Percentiles rank a stretch among this genome's conserved stretches.
phyloP scores from a whole-genome alignment of 139 green algal species.

The Nannochloris sp. region DNA sequence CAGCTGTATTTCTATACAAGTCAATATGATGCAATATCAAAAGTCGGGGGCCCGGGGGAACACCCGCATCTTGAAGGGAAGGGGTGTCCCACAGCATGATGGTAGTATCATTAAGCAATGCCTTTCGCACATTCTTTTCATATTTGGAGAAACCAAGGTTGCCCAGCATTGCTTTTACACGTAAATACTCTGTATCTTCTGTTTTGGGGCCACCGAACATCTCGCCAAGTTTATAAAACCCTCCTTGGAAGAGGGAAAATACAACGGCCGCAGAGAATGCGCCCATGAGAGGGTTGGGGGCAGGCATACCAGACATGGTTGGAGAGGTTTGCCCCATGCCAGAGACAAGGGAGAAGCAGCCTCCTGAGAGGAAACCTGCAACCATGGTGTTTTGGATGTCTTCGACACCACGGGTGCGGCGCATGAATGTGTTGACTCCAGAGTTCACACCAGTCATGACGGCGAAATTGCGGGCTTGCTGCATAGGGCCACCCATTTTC shows the following conservation, averaged over 20 bases:
- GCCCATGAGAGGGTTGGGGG: constrained; percentile 26
- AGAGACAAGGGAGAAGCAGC: constrained; percentile 67
- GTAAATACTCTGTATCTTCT: constrained; percentile 47
- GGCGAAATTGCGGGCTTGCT: constrained; percentile 84
- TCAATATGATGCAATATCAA: constrained; percentile 91
- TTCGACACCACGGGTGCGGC: constrained; percentile 64
- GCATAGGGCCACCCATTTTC: constrained; percentile 56
- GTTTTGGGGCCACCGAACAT: constrained; percentile 12
- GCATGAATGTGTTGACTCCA: constrained; percentile 61
- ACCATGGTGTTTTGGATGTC: constrained; percentile 69
- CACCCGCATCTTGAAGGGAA: constrained; percentile 69
- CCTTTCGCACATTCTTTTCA: constrained; percentile 87
- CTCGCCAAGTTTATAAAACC: constrained; percentile 64
- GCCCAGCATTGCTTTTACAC: constrained; percentile 72
- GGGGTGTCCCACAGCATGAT: constrained; percentile 84
- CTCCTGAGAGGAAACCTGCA: constrained; percentile 70
- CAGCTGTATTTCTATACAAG: constrained; percentile 44
- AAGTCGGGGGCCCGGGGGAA: constrained; percentile 87
- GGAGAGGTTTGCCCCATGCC: constrained; percentile 27
- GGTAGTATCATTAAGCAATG: constrained; percentile 81
- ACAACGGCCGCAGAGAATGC: constrained; percentile 51
- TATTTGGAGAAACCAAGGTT: constrained; percentile 58
- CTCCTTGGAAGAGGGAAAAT: constrained; percentile 72
- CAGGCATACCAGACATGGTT: constrained; percentile 4
- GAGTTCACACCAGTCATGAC: constrained; percentile 90